Evolutionary conservation across 192 early-diverging fungal genomes (phyloP).

Genomic region (Cetraspora pellucida): DNA sequence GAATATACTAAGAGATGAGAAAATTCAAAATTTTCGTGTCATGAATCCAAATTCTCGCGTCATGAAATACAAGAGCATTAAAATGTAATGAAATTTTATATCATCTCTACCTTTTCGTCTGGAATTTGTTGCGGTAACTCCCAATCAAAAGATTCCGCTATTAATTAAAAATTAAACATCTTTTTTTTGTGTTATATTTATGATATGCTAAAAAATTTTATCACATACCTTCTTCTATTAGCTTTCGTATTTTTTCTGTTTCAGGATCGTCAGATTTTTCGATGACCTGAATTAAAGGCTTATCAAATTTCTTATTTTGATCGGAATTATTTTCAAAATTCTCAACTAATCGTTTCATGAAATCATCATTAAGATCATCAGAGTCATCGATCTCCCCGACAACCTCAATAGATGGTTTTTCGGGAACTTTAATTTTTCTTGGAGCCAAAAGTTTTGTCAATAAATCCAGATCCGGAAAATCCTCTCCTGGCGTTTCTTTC

Average conservation of each 20-base stretch:
- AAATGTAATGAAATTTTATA: background rate
- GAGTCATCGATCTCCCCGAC: constrained; percentile 46
- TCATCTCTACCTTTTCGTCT: constrained; percentile 41
- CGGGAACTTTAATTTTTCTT: constrained; percentile 43
- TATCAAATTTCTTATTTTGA: no score
- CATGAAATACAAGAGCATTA: background rate
- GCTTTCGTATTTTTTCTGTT: no score
- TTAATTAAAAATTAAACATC: no score
- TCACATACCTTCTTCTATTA: no score
- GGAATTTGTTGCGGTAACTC: constrained; percentile 74
- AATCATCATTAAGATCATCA: constrained; percentile 36
- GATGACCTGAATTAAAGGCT: no score
- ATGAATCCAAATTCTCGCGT: background rate
- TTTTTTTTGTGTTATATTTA: no score
- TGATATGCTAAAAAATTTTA: no score
- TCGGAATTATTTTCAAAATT: no score
- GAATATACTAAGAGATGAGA: background rate
- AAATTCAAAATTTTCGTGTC: background rate
- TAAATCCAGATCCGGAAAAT: constrained; percentile 89
- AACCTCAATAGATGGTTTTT: constrained; percentile 66
- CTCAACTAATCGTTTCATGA: no score
- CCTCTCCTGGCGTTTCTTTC: constrained; percentile 76
- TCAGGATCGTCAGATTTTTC: no score
- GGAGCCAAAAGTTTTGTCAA: constrained; percentile 79
- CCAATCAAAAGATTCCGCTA: constrained; percentile 82